Conservation (phyloP, 805 yeast species). For the Suhomyces pyralidae region DNA sequence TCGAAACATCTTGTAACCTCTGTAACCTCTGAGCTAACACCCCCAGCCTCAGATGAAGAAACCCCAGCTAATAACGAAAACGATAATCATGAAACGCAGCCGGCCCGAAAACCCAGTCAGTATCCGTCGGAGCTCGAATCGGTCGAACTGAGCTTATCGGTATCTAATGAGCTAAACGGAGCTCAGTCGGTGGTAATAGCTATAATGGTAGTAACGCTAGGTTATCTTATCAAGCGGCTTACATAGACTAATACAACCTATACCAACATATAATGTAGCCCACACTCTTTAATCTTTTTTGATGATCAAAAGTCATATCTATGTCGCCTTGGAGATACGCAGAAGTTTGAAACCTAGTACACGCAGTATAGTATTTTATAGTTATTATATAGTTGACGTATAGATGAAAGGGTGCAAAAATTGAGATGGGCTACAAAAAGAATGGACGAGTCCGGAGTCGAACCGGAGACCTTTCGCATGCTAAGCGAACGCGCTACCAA, state of each 20-base stretch:
- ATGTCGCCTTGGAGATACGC: no score
- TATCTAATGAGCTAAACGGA: conserved; percentile 3
- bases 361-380: no score
- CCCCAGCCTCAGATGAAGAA: conserved; percentile 4
- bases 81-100: neutral
- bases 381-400: no score
- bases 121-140: neutral
- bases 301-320: no score
- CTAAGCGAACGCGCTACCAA: conserved; percentile 50
- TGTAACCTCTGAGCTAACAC: conserved; percentile 1
- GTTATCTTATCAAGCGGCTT: conserved; percentile 3
- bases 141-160: conserved; percentile 1
- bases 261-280: no score
- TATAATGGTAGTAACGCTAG: conserved; percentile 5
- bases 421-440: conserved; percentile 7
- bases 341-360: no score
- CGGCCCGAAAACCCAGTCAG: neutral
- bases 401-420: no score
- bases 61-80: neutral
- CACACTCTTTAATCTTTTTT: no score
- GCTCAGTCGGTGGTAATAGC: conserved; percentile 5
- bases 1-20: neutral
- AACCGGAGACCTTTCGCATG: conserved; percentile 50
- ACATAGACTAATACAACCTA: neutral
- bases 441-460: conserved; percentile 43